Evolutionary conservation across 129 eudicot genomes (phyloP).

Genomic region (Apium graveolens): DNA sequence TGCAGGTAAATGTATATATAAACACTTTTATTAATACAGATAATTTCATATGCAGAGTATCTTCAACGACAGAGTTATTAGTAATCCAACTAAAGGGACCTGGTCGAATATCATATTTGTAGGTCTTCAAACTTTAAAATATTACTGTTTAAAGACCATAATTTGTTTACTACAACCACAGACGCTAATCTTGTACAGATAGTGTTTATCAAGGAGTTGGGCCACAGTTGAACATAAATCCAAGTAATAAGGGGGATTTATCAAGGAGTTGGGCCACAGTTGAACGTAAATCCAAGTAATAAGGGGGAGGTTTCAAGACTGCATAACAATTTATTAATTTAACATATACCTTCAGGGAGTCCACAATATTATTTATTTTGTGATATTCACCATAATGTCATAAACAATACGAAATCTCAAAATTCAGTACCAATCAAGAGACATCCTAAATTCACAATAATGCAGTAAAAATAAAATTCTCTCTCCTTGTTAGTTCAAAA

Average conservation of each 20-base stretch:
- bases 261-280: neutral
- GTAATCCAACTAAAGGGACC: neutral
- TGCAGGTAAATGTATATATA: slow-evolving; percentile 20
- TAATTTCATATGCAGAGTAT: neutral
- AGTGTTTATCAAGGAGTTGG: neutral
- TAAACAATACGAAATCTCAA: neutral
- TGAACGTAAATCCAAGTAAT: no score
- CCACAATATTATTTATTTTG: neutral
- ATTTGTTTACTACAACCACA: neutral
- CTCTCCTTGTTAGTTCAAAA: no score
- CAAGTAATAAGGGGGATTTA: no score
- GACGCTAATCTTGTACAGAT: neutral
- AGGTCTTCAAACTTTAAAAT: neutral
- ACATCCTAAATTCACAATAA: neutral
- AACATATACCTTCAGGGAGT: neutral
- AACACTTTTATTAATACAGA: neutral
- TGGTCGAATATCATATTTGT: neutral
- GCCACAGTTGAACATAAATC: neutral
- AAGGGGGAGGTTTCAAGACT: neutral
- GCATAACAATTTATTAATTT: neutral
- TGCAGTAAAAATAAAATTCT: neutral
- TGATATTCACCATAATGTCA: neutral
- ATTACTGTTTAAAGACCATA: neutral
- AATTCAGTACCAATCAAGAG: neutral
- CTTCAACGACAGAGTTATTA: neutral